Evolutionary conservation across 768 basidiomycete genomes (phyloP), one percentile per base, ranked within the genome.

Genomic region (Sporobolomyces phaffii): DNA sequence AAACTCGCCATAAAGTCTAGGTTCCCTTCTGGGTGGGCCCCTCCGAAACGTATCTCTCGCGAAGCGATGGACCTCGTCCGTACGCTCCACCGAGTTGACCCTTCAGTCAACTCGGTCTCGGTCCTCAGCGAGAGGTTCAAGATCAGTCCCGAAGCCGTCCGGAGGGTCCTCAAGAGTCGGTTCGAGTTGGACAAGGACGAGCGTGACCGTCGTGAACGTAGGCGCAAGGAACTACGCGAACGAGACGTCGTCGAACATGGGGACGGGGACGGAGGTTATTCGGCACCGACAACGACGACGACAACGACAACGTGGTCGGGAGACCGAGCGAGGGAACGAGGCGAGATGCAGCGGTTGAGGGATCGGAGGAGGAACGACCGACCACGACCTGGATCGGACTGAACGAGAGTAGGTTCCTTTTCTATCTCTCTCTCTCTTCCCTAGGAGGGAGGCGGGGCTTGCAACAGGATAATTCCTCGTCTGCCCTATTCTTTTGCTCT

Each of bases 61-160:
- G 86, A 88, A 73, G 89, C 89, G 40, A 91, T 91, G 89, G 86
- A 87, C 69, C 85, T 86, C 20, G 77, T 92, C 64, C 84, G 87
- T 43, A 81, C 84, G 50, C 80, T 91, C 62, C 83, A 90, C 75
- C 77, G 78, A 44, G 76, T 84, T 49, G 85, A 91, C 74, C 84
- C 86, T 11, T 80, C 80, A 52, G 82, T 78, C 51, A 90, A 87
- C 78, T 82, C 81, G 40, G 86, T 86, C 17, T 81, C 84, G 31
- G 78, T 84, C 1, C 83, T 92, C n/a, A 85, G 88, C 20, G 83
- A 86, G 64, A 83, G 83, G 75, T 91, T 91, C 78, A 85, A 81
- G 76, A 84, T 91, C 76, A 87, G 86, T 72, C 84, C 87, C 40
- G 90, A 92, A 79, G 88, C 87, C 14, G 86, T 91, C 41, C 80